A percentile compares a stretch with the other conserved stretches of the same genome.
These are phyloP conservation scores for Yarrowia galli DNA, from an alignment of 1,139 yeast species.

Conservation along the genomic window DNA sequence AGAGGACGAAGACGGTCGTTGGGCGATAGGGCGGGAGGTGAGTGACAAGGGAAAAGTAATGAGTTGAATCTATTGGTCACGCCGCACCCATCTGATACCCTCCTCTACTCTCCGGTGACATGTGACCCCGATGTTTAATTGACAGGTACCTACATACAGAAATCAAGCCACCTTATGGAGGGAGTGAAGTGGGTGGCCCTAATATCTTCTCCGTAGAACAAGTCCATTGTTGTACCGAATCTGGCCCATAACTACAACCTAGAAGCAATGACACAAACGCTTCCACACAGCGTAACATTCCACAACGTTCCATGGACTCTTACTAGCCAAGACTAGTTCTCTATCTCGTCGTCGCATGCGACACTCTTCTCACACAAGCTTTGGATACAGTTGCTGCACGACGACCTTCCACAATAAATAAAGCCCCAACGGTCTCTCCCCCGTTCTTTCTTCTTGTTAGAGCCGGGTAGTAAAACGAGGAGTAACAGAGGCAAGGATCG, in stretches of 20 bases:
- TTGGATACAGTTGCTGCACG: slow-evolving; percentile 27
- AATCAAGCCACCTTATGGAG: slow-evolving; percentile 25
- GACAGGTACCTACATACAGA: slow-evolving; percentile 28
- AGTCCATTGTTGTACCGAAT: no score
- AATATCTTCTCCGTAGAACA: no score
- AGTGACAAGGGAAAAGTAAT: no score
- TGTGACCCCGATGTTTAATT: slow-evolving; percentile 17
- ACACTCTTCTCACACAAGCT: slow-evolving; percentile 1
- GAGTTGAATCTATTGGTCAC: no score
- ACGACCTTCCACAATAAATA: neutral
- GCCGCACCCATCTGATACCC: no score
- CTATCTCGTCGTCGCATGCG: neutral
- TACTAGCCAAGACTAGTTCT: neutral
- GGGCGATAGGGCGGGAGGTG: no score
- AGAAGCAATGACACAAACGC: no score
- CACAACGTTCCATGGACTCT: neutral
- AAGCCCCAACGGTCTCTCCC: slow-evolving; percentile 29
- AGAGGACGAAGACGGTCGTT: neutral
- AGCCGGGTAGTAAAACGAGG: no score
- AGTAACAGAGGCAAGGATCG: neutral
- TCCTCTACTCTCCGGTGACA: neutral
- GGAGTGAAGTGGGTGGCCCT: no score
- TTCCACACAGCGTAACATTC: neutral
- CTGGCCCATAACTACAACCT: no score
- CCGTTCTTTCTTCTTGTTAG: neutral